A percentile compares a stretch with the other conserved stretches of the same genome.
Conservation (phyloP, 164 flowering plant genomes). For the grape (Vitis vinifera) region ASM3070453v1 NC_081822.1:10780001-10780500, state of each 20-base stretch:
- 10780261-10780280: constrained; percentile 66
- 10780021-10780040: not conserved
- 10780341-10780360: not conserved
- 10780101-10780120: not conserved
- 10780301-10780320: no score
- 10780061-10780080: not conserved
- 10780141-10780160: not conserved
- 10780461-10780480: constrained; percentile 62
- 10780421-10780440: constrained; percentile 58
- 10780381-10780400: constrained; percentile 75
- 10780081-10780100: not conserved
- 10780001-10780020: not conserved
- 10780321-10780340: not conserved
- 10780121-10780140: no score
- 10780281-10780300: constrained; percentile 5
- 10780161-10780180: not conserved
- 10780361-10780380: constrained; percentile 78
- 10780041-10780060: not conserved
- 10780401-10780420: constrained; percentile 64
- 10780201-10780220: constrained; percentile 45
- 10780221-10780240: constrained; percentile 49
- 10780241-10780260: constrained; percentile 53
- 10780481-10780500: constrained; percentile 73
- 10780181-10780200: constrained; percentile 56
- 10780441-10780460: constrained; percentile 77